Evolutionary conservation across 352 stramenopile genomes (phyloP).

Genomic region (Thraustochytrium sp.): DNA sequence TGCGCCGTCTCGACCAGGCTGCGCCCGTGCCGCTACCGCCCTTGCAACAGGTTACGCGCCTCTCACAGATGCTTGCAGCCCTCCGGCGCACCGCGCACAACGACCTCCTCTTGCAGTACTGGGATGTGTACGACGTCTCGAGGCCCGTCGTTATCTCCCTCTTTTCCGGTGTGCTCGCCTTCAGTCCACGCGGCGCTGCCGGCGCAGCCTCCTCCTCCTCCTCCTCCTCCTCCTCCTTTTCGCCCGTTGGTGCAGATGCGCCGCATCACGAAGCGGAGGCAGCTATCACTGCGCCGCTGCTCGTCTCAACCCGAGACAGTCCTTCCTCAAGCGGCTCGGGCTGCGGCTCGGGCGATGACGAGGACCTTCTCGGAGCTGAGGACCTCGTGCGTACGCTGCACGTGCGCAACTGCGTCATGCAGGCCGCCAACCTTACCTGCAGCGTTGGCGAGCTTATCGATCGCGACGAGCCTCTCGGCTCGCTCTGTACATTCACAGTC

Average conservation of each 20-base stretch:
- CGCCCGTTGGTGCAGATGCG: not conserved
- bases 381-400: not conserved
- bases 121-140: constrained; percentile 20
- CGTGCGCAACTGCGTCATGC: constrained; percentile 11
- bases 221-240: not conserved
- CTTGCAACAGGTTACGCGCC: not conserved
- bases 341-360: not conserved
- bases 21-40: not conserved
- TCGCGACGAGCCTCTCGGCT: not conserved
- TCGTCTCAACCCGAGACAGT: not conserved
- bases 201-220: not conserved
- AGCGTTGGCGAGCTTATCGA: constrained; percentile 34
- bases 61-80: not conserved
- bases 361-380: not conserved
- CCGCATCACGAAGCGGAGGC: not conserved
- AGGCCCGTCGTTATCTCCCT: not conserved
- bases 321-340: not conserved
- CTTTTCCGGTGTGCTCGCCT: not conserved
- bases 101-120: constrained; percentile 27
- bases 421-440: not conserved
- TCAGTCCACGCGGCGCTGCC: not conserved
- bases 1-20: not conserved
- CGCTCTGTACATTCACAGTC: constrained; percentile 37
- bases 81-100: not conserved
- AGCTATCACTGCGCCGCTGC: not conserved